Conservation (phyloP, 345 rosid genomes). For the Draba incana region DNA sequence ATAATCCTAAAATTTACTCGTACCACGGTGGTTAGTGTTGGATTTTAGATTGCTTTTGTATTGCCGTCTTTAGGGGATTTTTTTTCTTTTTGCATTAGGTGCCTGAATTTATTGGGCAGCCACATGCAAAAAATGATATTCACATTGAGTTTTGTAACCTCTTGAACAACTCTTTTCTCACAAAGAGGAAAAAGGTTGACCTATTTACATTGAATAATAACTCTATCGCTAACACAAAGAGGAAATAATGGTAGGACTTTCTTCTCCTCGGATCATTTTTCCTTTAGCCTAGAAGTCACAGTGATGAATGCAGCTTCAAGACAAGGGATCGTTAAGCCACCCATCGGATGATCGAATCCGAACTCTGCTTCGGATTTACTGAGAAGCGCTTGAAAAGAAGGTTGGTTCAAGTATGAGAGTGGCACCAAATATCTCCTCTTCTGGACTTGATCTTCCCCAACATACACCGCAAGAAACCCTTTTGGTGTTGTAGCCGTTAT, state of each 20-base stretch:
- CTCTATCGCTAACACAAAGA: neutral
- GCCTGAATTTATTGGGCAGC: too few relatives aligned
- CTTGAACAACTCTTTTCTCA: conserved; percentile 18
- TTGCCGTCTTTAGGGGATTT: too few relatives aligned
- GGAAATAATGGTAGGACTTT: neutral
- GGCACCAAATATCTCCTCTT: conserved; percentile 54
- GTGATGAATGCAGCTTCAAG: conserved; percentile 44
- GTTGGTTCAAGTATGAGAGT: conserved; percentile 44
- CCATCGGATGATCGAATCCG: conserved; percentile 52
- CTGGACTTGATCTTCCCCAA: conserved; percentile 45
- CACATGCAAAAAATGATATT: neutral
- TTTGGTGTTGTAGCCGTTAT: conserved; percentile 36
- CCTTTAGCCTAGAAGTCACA: conserved; percentile 38
- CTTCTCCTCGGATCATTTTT: conserved; percentile 8
- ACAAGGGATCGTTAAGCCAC: conserved; percentile 57
- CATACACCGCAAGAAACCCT: conserved; percentile 49
- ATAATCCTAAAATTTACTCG: too few relatives aligned
- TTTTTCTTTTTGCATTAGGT: too few relatives aligned
- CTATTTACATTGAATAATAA: neutral
- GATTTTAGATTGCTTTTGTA: too few relatives aligned
- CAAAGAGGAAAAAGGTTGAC: neutral
- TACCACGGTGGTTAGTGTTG: too few relatives aligned
- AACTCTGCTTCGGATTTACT: conserved; percentile 51
- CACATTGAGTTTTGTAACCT: conserved; percentile 12
- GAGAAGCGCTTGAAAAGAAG: conserved; percentile 49